phyloP scores from a whole-genome alignment of 768 basidiomycete genomes.

The Piloderma croceum region DNA sequence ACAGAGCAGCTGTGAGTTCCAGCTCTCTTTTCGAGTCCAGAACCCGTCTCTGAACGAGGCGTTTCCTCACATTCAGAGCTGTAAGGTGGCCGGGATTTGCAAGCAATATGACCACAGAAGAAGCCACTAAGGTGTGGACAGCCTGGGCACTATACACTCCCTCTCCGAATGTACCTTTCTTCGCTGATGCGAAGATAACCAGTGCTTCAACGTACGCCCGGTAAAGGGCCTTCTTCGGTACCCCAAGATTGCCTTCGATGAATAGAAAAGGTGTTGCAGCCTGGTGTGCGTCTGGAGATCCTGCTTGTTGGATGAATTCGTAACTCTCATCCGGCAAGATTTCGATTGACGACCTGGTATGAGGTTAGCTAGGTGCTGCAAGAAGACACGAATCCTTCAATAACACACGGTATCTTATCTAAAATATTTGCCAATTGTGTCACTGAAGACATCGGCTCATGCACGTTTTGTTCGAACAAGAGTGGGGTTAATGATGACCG shows the following conservation, averaged over 20 bases:
- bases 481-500: no score
- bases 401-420: no score
- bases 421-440: no score
- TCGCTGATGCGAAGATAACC: constrained; percentile 26
- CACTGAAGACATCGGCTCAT: no score
- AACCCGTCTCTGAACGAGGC: constrained; percentile 34
- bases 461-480: no score
- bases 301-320: no score
- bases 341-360: constrained; percentile 45
- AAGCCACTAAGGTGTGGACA: constrained; percentile 19
- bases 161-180: constrained; percentile 5
- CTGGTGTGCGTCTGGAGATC: constrained; percentile 16
- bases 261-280: constrained; percentile 47
- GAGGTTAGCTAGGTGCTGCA: no score
- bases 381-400: no score
- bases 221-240: constrained; percentile 55
- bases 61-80: constrained; percentile 57
- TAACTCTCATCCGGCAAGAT: constrained; percentile 53
- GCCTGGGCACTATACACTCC: constrained; percentile 11
- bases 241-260: constrained; percentile 54
- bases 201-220: constrained; percentile 45
- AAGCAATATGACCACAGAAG: constrained; percentile 50
- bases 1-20: constrained; percentile 37
- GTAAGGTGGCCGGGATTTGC: constrained; percentile 68
- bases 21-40: constrained; percentile 45